Conservation (phyloP, 805 yeast genomes). For the Kluyveromyces siamensis region DNA sequence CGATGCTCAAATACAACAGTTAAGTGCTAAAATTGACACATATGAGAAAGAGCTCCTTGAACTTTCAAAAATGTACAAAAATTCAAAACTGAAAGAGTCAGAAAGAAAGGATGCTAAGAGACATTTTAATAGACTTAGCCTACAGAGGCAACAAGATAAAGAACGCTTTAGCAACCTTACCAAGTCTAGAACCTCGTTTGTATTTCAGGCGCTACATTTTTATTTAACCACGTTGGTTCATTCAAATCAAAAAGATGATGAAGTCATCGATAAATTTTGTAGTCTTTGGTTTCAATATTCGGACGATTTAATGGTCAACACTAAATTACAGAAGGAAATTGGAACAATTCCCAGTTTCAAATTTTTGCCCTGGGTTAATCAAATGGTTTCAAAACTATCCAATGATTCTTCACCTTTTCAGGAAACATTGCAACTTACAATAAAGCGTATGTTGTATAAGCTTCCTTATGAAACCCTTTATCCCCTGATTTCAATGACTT, state of each 20-base stretch:
- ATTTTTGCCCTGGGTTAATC: conserved; percentile 75
- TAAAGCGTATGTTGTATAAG: conserved; percentile 37
- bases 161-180: conserved; percentile 35
- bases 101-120: conserved; percentile 46
- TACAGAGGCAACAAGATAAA: conserved; percentile 42
- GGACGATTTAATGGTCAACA: conserved; percentile 35
- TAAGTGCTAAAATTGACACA: conserved; percentile 32
- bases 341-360: conserved; percentile 44
- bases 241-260: conserved; percentile 37
- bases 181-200: conserved; percentile 34
- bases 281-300: conserved; percentile 74
- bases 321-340: conserved; percentile 31
- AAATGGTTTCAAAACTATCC: conserved; percentile 61
- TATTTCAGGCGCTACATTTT: conserved; percentile 46
- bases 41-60: conserved; percentile 42
- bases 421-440: conserved; percentile 36
- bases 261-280: conserved; percentile 66
- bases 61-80: conserved; percentile 36
- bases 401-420: conserved; percentile 48
- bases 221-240: conserved; percentile 47
- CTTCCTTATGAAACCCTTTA: conserved; percentile 74
- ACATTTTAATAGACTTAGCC: conserved; percentile 40
- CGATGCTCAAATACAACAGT: conserved; percentile 36
- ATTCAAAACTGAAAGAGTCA: conserved; percentile 31
- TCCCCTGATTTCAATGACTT: conserved; percentile 46